A percentile compares a stretch with the other conserved stretches of the same genome.
These are phyloP conservation scores for Aspergillus nidulans DNA, from an alignment of 495 filamentous ascomycete genomes.

Conservation along the genomic window DNA sequence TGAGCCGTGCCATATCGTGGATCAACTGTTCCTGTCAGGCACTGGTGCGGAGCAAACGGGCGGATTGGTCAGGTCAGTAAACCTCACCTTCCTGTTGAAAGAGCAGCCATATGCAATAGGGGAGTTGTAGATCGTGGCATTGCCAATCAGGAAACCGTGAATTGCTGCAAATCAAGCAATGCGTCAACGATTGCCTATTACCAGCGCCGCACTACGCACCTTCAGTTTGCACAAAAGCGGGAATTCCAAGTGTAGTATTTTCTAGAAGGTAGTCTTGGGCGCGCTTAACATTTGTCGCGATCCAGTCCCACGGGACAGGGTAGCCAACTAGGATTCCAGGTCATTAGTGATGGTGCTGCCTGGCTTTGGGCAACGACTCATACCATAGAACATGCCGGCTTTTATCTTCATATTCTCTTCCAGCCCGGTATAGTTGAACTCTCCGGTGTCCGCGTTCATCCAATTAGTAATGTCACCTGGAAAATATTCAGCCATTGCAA, in stretches of 20 bases:
- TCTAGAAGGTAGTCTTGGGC: conserved; percentile 62
- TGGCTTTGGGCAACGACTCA: background rate
- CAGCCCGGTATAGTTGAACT: conserved; percentile 60
- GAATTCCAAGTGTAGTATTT: conserved; percentile 62
- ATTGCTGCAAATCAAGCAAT: conserved; percentile 35
- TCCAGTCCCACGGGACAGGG: conserved; percentile 57
- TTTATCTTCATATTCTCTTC: conserved; percentile 59
- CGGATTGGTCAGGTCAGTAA: background rate
- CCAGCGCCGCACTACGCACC: conserved; percentile 23
- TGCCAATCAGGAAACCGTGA: conserved; percentile 63
- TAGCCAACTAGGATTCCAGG: conserved; percentile 49
- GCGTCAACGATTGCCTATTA: background rate
- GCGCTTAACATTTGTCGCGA: conserved; percentile 53
- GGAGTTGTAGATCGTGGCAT: conserved; percentile 72
- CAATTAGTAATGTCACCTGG: conserved; percentile 64
- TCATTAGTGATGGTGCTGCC: background rate
- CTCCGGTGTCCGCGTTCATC: conserved; percentile 55
- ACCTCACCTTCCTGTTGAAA: conserved; percentile 48
- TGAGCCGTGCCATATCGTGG: conserved; percentile 56
- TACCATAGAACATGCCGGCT: conserved; percentile 60
- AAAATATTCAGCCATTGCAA: background rate
- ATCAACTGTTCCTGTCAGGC: conserved; percentile 33
- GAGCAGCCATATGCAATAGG: conserved; percentile 66
- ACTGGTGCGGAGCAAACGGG: background rate
- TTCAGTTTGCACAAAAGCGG: conserved; percentile 66